These are phyloP conservation scores for Avena eriantha DNA, from an alignment of 176 grass and related monocot species.

Conservation along the genomic window DNA sequence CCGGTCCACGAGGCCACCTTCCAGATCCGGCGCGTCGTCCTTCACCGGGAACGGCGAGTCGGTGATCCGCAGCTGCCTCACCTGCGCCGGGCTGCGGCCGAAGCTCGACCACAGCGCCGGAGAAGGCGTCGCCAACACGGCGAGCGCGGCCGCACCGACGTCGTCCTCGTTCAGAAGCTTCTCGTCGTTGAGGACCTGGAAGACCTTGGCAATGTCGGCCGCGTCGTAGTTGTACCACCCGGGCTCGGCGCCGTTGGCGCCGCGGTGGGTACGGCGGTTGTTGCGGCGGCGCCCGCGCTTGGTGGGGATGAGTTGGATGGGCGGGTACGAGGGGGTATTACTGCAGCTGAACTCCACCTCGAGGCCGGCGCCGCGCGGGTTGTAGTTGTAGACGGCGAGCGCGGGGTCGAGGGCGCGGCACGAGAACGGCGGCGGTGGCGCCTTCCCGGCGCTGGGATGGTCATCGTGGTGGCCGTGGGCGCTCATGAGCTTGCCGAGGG, in stretches of 20 bases:
- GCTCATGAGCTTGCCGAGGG: constrained; percentile 62
- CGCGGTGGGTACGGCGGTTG: constrained; percentile 30
- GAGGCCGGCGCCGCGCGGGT: constrained; percentile 26
- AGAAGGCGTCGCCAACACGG: constrained; percentile 44
- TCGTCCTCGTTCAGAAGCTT: not conserved
- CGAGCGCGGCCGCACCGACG: constrained; percentile 7
- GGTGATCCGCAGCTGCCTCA: constrained; percentile 78
- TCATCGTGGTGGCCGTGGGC: constrained; percentile 50
- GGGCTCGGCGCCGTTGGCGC: constrained; percentile 42
- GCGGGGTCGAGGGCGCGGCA: constrained; percentile 51
- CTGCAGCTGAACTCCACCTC: constrained; percentile 99
- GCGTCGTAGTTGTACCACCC: constrained; percentile 79
- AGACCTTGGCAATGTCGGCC: constrained; percentile 65
- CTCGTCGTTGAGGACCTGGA: constrained; percentile 75
- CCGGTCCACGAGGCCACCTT: constrained; percentile 37
- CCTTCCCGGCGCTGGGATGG: not conserved
- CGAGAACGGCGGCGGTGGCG: constrained; percentile 11
- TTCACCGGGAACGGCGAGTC: constrained; percentile 75
- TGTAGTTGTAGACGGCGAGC: constrained; percentile 49
- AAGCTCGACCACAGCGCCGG: constrained; percentile 57
- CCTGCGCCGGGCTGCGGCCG: constrained; percentile 63
- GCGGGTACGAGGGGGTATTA: constrained; percentile 76
- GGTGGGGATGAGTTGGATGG: constrained; percentile 46
- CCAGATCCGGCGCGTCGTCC: constrained; percentile 49
- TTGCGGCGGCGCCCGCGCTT: constrained; percentile 42